Base-by-base conservation (phyloP, 768 basidiomycete genomes). In the Collybia mongolica region DNA sequence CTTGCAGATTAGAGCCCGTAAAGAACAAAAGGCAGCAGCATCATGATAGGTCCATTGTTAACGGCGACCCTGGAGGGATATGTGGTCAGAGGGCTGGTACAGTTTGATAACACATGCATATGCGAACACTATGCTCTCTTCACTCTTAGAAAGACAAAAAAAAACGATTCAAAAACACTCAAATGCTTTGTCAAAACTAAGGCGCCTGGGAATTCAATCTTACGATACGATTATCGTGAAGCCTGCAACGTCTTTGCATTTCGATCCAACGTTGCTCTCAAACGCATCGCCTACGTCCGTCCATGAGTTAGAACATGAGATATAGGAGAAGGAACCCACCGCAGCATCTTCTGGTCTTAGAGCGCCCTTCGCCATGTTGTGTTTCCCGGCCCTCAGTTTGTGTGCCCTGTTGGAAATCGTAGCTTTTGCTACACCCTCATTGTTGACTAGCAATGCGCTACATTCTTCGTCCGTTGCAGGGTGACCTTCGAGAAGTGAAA, bases 301-400 rank as follows among this genome's bases (percentile, higher is more conserved):
- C 23, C 32, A 17, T 46, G 29, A 35, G 46, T 32, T 29, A 20
- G 37, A 19, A 38, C 18, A 7, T 39, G 15, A 12, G 23, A 36
- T 15, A 36, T 32, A 45, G 44, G n/a, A 28, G 44, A 14, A 38
- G n/a, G 5, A 51, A 47, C 83, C 19, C 65, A 90, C 90, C 44
- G 90, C 88, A 45, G 86, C 88, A 65, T 93, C 90, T 65, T 93
- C 90, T 0, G 86, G 86, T 44, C 86, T 76, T 55, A 90, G 65
- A 0, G 89, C 88, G 2, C 89, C 90, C 66, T 93, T 92, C 2
- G 90, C 91, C 88, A 91, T 90, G 61, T 92, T 93, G 57, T 91
- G 88, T 58, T 88, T 91, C 4, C 88, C 84, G 20, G 80, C 74
- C 52, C 82, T 75, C 12, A 83, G 68, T 55, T 78, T 81, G 48